Base-by-base conservation (phyloP, 169 alveolate species). In the Plasmodium gonderi region DNA sequence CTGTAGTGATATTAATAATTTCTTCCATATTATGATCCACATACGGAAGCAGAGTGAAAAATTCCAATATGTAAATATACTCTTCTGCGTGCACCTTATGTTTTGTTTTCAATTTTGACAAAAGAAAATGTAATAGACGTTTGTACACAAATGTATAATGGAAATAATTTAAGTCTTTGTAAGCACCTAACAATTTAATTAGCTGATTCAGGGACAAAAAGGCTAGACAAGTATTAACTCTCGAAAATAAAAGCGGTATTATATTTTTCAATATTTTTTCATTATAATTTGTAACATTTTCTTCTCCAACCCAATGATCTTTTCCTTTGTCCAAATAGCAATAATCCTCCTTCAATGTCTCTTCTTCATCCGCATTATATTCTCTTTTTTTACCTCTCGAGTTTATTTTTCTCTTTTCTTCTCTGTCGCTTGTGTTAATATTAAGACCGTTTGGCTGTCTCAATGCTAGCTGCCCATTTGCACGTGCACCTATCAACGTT, bases 141-240 rank as follows among this genome's bases (percentile, higher is more conserved):
- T 90, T 90, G 40, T 90, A 90, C 23, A 90, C 69, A 31, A 64
- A 90, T 23, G 17, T 29, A 36, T 90, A 90, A 29, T 90, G 68
- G 29, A 90, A 90, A 51, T 90, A 90, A 69, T 90, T 90, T 23
- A 90, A 69, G n/a, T 90, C 94, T 90, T 69, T 90, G 60, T 90
- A 90, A 9, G 90, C 54, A 20, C 77, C 17, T 51, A 79, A 5
- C 17, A 90, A 54, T 78, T 90, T 90, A 12, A 78, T 44, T 5
- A 90, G 42, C 6, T 90, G 94, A 14, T 90, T 90, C 29, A 90
- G 12, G 1, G 94, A 90, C 36, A 90, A 79, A 47, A 90, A 90
- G 33, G 94, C 91, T 5, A 90, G 7, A 40, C 94, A 90, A 23
- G 74, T 77, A 72, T 90, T 90, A n/a, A 90, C 94, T 69, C 72